Conservation (phyloP, 1,139 yeast genomes). For the Yarrowia galli region DNA sequence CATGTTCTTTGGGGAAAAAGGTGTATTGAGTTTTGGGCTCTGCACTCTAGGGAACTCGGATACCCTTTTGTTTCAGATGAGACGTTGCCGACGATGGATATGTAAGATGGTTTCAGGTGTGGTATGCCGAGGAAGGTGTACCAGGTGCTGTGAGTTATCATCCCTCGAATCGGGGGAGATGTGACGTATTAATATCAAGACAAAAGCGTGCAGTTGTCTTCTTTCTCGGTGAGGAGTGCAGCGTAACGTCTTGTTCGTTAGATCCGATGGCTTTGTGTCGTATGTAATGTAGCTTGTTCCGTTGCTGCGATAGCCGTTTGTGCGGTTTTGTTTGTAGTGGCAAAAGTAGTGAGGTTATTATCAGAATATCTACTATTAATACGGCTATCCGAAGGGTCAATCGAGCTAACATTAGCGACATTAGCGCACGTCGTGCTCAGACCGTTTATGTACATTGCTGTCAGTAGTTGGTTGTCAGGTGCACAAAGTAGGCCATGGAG, state of each 20-base stretch:
- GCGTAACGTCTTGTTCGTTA: not conserved
- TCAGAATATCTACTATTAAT: not conserved
- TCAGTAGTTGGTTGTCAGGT: constrained; percentile 8
- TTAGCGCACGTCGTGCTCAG: not conserved
- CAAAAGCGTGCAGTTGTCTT: not conserved
- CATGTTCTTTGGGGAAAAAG: constrained; percentile 5
- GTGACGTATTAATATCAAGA: not conserved
- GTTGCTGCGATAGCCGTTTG: not conserved
- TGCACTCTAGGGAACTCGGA: constrained; percentile 20
- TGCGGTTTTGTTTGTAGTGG: constrained; percentile 1
- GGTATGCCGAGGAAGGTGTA: not conserved
- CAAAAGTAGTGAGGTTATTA: constrained; percentile 1
- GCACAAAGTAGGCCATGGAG: constrained; percentile 19
- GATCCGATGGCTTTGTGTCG: constrained; percentile 1
- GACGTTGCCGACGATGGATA: constrained; percentile 16
- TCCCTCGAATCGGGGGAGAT: not conserved
- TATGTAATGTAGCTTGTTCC: not conserved
- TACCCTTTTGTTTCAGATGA: constrained; percentile 23
- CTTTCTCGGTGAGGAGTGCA: not conserved
- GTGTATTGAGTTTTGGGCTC: constrained; percentile 11
- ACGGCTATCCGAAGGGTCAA: not conserved
- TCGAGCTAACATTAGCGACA: constrained; percentile 1
- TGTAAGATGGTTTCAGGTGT: constrained; percentile 22
- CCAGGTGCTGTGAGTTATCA: not conserved
- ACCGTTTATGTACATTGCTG: constrained; percentile 18